A percentile compares a stretch with the other conserved stretches of the same genome.
Conservation (phyloP, 2,329 filamentous ascomycete genomes). For the Didymella pomorum region DNA sequence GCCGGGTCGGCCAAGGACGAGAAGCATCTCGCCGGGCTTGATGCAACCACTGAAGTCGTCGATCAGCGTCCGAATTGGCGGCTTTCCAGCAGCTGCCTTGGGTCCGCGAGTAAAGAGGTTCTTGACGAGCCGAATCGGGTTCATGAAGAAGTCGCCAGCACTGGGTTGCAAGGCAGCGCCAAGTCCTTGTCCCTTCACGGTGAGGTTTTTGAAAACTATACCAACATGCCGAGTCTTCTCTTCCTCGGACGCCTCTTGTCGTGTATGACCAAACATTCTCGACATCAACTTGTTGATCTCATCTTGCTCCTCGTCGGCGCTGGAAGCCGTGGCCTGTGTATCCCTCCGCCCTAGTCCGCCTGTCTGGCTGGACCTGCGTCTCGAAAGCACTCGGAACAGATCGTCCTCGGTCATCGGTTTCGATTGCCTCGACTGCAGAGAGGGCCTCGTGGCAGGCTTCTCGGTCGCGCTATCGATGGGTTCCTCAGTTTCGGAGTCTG, state of each 20-base stretch:
- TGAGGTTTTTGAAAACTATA: slow-evolving; percentile 71
- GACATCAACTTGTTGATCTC: slow-evolving; percentile 71
- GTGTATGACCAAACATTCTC: slow-evolving; percentile 72
- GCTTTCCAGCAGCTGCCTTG: slow-evolving; percentile 54
- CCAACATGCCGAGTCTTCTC: slow-evolving; percentile 75
- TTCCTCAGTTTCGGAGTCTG: slow-evolving; percentile 36
- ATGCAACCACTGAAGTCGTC: slow-evolving; percentile 72
- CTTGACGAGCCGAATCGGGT: slow-evolving; percentile 62
- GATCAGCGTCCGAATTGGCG: slow-evolving; percentile 70
- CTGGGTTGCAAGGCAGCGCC: slow-evolving; percentile 70
- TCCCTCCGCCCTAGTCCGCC: slow-evolving; percentile 31
- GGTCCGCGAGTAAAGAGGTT: slow-evolving; percentile 59
- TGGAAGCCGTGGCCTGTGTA: slow-evolving; percentile 35
- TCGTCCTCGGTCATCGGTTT: slow-evolving; percentile 60
- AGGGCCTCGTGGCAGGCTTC: slow-evolving; percentile 34
- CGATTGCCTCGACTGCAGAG: slow-evolving; percentile 31
- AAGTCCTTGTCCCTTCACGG: slow-evolving; percentile 67
- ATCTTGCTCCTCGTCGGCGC: slow-evolving; percentile 53
- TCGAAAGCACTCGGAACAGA: slow-evolving; percentile 59
- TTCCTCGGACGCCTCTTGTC: slow-evolving; percentile 72
- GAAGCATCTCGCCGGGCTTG: slow-evolving; percentile 75
- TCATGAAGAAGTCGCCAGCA: slow-evolving; percentile 67
- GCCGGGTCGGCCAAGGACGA: slow-evolving; percentile 73
- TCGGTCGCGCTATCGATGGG: slow-evolving; percentile 30
- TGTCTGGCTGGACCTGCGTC: slow-evolving; percentile 54